Evolutionary conservation across 306 rosid genomes (phyloP).

Genomic region (Quercus variabilis): DNA sequence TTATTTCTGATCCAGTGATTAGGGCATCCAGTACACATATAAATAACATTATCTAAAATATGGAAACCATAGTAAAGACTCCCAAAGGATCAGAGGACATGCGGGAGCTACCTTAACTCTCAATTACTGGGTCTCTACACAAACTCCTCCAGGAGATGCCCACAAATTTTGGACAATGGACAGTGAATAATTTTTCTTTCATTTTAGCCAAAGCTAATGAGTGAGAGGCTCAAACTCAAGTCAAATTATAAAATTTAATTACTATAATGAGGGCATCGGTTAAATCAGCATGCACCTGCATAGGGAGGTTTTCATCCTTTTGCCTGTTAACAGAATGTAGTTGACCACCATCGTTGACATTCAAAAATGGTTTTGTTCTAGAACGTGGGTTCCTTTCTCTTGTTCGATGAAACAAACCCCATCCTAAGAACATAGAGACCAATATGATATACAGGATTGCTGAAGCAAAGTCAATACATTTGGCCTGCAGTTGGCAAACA

Average conservation of each 20-base stretch:
- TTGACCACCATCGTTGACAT: slow-evolving; percentile 41
- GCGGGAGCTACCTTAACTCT: background rate
- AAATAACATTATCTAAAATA: too few relatives aligned
- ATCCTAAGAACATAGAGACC: slow-evolving; percentile 65
- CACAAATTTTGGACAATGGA: background rate
- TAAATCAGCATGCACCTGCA: slow-evolving; percentile 60
- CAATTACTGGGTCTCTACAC: background rate
- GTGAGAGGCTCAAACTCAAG: background rate
- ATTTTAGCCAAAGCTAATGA: background rate
- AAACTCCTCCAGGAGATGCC: background rate
- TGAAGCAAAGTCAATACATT: slow-evolving; percentile 71
- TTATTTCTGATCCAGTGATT: too few relatives aligned
- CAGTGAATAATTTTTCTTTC: background rate
- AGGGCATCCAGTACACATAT: too few relatives aligned
- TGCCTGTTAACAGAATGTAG: slow-evolving; percentile 50
- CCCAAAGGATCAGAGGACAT: too few relatives aligned
- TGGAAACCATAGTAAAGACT: too few relatives aligned
- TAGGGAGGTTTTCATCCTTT: slow-evolving; percentile 70
- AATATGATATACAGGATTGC: slow-evolving; percentile 64
- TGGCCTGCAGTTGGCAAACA: slow-evolving; percentile 57
- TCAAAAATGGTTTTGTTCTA: slow-evolving; percentile 47
- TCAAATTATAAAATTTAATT: background rate
- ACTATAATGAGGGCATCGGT: background rate
- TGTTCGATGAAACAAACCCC: slow-evolving; percentile 66
- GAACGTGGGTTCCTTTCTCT: slow-evolving; percentile 51